Conservation (phyloP, 148 eudicot species). For the Drosera capensis region DNA sequence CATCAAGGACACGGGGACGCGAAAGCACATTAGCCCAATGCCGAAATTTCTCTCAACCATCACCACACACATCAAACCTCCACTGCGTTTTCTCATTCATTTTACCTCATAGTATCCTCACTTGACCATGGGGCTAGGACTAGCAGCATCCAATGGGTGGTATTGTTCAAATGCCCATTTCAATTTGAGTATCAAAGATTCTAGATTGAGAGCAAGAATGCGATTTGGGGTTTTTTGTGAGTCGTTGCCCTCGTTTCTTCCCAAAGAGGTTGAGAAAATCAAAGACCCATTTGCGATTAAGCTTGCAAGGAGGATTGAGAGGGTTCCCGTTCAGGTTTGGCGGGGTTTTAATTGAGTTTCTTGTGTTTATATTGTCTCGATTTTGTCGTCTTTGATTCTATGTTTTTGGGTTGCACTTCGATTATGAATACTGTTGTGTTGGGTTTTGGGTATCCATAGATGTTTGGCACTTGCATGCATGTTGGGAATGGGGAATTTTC, state of each 20-base stretch:
- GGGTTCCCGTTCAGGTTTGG: constrained; percentile 62
- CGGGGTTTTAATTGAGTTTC: background rate
- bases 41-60: too few species aligned
- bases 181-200: too few species aligned
- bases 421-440: too few species aligned
- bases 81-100: too few species aligned
- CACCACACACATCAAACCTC: too few species aligned
- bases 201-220: constrained; percentile 3
- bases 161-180: too few species aligned
- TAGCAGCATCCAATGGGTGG: too few species aligned
- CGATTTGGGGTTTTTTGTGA: constrained; percentile 16
- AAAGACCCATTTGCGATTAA: constrained; percentile 65
- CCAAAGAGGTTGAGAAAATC: constrained; percentile 38
- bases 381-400: background rate
- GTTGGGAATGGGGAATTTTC: constrained; percentile 2
- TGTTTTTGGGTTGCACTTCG: background rate
- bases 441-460: background rate
- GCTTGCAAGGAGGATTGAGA: constrained; percentile 52
- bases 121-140: too few species aligned
- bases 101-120: too few species aligned
- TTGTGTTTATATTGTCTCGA: background rate
- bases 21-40: too few species aligned
- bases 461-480: background rate
- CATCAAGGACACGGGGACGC: too few species aligned
- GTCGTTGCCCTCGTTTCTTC: constrained; percentile 67